These are phyloP conservation scores for Hypoxylon sp. DNA, from an alignment of 2,329 filamentous ascomycete genomes.

Conservation along the genomic window DNA sequence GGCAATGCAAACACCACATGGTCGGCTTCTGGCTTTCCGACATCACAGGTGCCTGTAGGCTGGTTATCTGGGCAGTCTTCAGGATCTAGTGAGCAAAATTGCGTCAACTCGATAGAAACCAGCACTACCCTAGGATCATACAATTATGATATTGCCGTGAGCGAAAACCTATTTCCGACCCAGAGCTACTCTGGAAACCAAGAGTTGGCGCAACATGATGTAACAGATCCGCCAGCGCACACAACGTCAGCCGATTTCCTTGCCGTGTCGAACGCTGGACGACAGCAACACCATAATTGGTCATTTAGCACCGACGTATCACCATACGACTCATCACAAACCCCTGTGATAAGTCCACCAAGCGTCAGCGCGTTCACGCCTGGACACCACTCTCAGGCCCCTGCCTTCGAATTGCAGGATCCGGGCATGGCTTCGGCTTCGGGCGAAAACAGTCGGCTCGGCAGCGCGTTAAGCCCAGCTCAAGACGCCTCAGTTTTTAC, in stretches of 20 bases:
- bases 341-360: slow-evolving; percentile 64
- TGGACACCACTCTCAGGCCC: slow-evolving; percentile 55
- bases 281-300: slow-evolving; percentile 53
- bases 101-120: background rate
- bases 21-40: background rate
- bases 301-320: slow-evolving; percentile 55
- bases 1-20: background rate
- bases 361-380: slow-evolving; percentile 53
- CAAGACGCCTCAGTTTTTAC: background rate
- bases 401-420: slow-evolving; percentile 64
- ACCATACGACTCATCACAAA: slow-evolving; percentile 51
- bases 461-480: slow-evolving; percentile 73
- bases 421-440: slow-evolving; percentile 48
- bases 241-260: slow-evolving; percentile 47
- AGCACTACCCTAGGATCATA: background rate
- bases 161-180: background rate
- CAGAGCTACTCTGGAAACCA: background rate
- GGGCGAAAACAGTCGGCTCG: slow-evolving; percentile 63
- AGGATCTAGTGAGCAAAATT: background rate
- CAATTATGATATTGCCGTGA: background rate
- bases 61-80: no score
- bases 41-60: no score
- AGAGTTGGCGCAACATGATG: background rate
- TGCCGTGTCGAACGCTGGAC: slow-evolving; percentile 47
- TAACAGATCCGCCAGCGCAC: slow-evolving; percentile 24